Percentiles rank a stretch among this genome's conserved stretches.
Conservation (phyloP, 2,329 filamentous ascomycete genomes). For the Botryotinia narcissicola region DNA sequence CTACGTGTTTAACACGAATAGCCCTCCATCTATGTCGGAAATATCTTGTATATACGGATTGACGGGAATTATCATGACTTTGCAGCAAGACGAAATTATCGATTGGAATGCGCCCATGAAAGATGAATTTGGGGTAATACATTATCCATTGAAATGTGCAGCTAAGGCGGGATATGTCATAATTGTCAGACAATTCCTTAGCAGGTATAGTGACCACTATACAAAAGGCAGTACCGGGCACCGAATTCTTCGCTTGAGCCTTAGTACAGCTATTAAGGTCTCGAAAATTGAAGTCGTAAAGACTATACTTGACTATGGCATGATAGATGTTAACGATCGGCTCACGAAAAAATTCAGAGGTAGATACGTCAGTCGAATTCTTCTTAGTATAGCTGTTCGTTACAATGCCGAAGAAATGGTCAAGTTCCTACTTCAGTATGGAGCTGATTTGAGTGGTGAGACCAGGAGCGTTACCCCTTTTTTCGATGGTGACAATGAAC, state of each 20-base stretch:
- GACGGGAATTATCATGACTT: not conserved
- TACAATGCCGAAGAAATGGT: no score
- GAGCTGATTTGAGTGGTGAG: accelerated
- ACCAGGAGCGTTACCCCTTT: accelerated
- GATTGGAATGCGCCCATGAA: not conserved
- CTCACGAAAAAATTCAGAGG: not conserved
- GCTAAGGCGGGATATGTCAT: not conserved
- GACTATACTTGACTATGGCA: not conserved
- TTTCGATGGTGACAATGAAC: accelerated
- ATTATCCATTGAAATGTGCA: not conserved
- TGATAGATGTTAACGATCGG: not conserved
- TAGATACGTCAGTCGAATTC: not conserved
- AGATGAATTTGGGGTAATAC: accelerated
- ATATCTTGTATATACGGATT: not conserved
- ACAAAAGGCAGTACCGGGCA: not conserved
- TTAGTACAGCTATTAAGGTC: accelerated
- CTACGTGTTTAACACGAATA: no score
- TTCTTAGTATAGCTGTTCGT: not conserved
- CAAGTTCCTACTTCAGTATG: not conserved
- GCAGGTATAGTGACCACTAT: not conserved
- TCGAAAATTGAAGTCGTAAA: not conserved
- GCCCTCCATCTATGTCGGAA: accelerated
- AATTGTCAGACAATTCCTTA: not conserved
- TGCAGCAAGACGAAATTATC: accelerated
- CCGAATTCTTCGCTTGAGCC: accelerated